phyloP scores from a whole-genome alignment of 495 filamentous ascomycete species.

The Neurospora sp. region DNA sequence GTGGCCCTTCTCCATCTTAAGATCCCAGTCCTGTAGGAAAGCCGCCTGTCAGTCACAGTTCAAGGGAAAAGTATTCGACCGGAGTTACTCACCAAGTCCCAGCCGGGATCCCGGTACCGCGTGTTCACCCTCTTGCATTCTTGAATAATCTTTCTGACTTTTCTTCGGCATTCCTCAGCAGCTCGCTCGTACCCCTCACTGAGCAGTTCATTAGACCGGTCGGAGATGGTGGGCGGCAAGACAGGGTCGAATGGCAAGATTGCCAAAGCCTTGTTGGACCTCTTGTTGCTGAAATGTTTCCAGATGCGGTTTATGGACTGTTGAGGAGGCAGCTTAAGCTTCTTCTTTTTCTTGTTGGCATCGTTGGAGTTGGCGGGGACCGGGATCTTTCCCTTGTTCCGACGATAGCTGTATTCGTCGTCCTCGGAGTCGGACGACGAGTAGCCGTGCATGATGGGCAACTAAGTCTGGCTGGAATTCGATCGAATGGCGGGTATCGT shows the following conservation, averaged over 20 bases:
- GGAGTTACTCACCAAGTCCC: constrained; percentile 53
- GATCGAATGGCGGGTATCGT: background rate
- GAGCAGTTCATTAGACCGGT: constrained; percentile 39
- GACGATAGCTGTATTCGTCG: constrained; percentile 25
- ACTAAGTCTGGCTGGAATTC: background rate
- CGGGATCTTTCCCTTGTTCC: constrained; percentile 16
- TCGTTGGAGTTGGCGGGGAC: constrained; percentile 12
- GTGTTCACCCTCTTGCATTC: constrained; percentile 81
- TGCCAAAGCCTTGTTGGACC: constrained; percentile 37
- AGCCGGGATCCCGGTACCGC: constrained; percentile 82
- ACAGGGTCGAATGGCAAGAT: constrained; percentile 41
- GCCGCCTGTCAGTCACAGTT: constrained; percentile 9
- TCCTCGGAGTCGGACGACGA: constrained; percentile 28
- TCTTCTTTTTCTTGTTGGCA: constrained; percentile 40
- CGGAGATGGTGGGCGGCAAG: constrained; percentile 31
- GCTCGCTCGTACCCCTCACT: constrained; percentile 65
- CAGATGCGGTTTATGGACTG: constrained; percentile 70
- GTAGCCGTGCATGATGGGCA: constrained; percentile 27
- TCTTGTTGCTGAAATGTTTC: constrained; percentile 62
- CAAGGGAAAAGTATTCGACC: background rate
- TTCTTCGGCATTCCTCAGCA: constrained; percentile 55
- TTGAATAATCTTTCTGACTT: constrained; percentile 77
- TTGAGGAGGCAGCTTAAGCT: constrained; percentile 58
- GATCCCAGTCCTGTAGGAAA: constrained; percentile 36
- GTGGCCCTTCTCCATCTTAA: constrained; percentile 38